Conservation (phyloP, 2,329 filamentous ascomycete species). For the Massarina eburnea region DNA sequence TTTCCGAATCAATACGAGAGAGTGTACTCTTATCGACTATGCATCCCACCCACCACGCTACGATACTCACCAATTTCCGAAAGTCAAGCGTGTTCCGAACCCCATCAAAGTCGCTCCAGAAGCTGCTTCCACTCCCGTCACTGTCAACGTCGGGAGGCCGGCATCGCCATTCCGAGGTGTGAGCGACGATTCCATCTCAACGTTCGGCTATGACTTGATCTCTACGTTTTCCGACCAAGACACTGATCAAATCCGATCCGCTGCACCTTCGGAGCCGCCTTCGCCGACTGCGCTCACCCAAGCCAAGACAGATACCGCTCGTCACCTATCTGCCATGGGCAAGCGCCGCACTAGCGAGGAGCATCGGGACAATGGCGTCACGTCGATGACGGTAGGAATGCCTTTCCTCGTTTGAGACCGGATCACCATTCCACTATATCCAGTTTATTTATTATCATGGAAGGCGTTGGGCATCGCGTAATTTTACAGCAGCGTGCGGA, state of each 20-base stretch:
- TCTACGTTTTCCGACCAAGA: slow-evolving; percentile 18
- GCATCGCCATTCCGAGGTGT: slow-evolving; percentile 28
- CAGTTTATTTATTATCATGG: background rate
- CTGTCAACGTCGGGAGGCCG: slow-evolving; percentile 18
- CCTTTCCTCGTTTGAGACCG: background rate
- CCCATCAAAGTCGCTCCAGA: slow-evolving; percentile 3
- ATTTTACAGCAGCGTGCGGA: background rate
- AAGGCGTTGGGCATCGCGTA: background rate
- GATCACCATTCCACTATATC: background rate
- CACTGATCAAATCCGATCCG: slow-evolving; percentile 20
- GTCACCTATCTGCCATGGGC: slow-evolving; percentile 17
- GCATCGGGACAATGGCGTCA: slow-evolving; percentile 19
- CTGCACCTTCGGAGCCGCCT: slow-evolving; percentile 26
- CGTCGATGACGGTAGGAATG: slow-evolving; percentile 19
- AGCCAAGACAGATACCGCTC: slow-evolving; percentile 26
- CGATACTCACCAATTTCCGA: slow-evolving; percentile 43
- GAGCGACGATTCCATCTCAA: slow-evolving; percentile 34
- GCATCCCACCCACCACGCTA: slow-evolving; percentile 49
- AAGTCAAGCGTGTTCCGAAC: slow-evolving; percentile 16
- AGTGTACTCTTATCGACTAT: slow-evolving; percentile 47
- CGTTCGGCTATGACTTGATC: slow-evolving; percentile 35
- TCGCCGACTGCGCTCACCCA: slow-evolving; percentile 27
- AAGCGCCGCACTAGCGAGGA: slow-evolving; percentile 26
- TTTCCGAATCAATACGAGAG: slow-evolving; percentile 48
- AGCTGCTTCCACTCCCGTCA: slow-evolving; percentile 1